Evolutionary conservation across 2,329 filamentous ascomycete species (phyloP), one percentile per base, ranked within the genome.

Genomic region (Aureobasidium sp.): DNA sequence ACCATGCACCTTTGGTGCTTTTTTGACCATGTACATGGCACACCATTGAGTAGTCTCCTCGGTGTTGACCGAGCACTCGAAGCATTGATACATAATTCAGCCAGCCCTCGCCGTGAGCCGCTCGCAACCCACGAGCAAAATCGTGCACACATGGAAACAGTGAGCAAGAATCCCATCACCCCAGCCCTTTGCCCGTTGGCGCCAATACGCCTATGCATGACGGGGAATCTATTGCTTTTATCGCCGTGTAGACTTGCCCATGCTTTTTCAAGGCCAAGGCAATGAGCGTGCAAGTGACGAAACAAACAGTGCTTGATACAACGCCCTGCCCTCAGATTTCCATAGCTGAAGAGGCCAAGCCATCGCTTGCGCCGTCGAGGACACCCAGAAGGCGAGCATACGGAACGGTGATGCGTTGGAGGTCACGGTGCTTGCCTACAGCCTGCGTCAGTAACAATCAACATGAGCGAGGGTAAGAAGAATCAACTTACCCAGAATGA

Each of bases 371-470:
- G 50, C 47, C 64, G 7, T 66, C 66, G 55, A 82, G 69, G 37
- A 89, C 77, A 60, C 87, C 88, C 23, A 95, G 78, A n/a, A 91
- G 78, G 64, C 89, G 85, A 13, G 93, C 93, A 72, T 97, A 97
- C 64, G 95, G 93, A 27, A 96, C 89, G n/a, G 90, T 96, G 43
- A 96, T 82, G 27, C 94, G 83, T 73, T 99, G 94, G 31, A 99
- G 79, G 70, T 97, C 95, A 60, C 94, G 86, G 74, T 94, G 93
- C 85, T 97, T 97, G 62, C 90, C 91, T 95, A 67, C n/a, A 45
- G 13, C 21, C 38, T 60, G 58, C 15, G 37, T 45, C 29, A 29
- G 37, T 5, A 42, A 23, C 19, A 19, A 23, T 33, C 2, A 10
- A 54, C n/a, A 10, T 25, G 17, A 27, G 35, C 23, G 15, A 54